phyloP scores from a whole-genome alignment of 352 stramenopile genomes.

The Phytophthora capsici region DNA sequence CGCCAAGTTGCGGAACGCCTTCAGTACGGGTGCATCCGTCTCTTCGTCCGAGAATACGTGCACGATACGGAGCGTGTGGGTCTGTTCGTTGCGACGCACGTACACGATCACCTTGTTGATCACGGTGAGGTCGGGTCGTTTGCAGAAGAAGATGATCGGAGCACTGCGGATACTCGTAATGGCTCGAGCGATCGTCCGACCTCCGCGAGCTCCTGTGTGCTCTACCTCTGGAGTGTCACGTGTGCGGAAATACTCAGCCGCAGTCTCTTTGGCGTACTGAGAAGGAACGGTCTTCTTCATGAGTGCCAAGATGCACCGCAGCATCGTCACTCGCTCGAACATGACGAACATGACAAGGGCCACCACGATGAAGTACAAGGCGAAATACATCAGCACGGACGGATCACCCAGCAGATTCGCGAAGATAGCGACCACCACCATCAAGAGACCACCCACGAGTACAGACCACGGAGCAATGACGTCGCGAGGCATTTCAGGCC shows the following conservation, averaged over 20 bases:
- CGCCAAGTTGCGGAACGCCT: conserved; percentile 49
- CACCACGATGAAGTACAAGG: no score
- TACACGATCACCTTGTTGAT: conserved; percentile 92
- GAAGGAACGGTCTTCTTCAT: conserved; percentile 50
- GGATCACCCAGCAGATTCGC: no score
- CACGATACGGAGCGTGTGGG: conserved; percentile 82
- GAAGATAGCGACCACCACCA: no score
- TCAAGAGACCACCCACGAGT: no score
- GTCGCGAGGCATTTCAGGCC: conserved; percentile 71
- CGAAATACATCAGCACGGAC: no score
- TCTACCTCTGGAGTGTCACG: conserved; percentile 18
- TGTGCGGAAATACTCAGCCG: conserved; percentile 45
- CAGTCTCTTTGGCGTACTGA: conserved; percentile 18
- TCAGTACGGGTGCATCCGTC: conserved; percentile 13
- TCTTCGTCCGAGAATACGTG: conserved; percentile 59
- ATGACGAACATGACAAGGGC: no score
- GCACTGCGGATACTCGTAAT: conserved; percentile 52
- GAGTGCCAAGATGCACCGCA: conserved; percentile 41
- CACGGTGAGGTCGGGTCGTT: conserved; percentile 78
- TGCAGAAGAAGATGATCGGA: conserved; percentile 90
- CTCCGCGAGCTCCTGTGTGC: conserved; percentile 47
- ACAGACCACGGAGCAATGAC: conserved; percentile 58
- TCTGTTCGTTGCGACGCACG: conserved; percentile 87
- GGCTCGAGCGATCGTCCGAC: conserved; percentile 47
- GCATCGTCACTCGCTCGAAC: conserved; percentile 45